Conservation (phyloP, 768 basidiomycete genomes). For the Phanerochaete sordida region DNA sequence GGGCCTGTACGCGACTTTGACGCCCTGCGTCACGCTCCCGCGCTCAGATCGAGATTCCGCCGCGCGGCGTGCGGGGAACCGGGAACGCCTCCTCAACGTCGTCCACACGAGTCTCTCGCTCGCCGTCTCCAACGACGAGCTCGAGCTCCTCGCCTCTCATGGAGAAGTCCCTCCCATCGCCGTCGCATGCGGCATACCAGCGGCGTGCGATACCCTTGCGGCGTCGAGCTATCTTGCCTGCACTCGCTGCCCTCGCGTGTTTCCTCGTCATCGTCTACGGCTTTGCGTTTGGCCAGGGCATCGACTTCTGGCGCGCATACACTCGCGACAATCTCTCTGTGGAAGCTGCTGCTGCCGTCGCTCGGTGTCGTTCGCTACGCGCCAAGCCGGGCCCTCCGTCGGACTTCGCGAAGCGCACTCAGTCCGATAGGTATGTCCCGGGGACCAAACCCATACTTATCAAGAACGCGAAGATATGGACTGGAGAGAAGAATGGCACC, state of each 20-base stretch:
- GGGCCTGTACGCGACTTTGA: background rate
- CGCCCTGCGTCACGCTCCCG: background rate
- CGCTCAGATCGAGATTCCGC: no score
- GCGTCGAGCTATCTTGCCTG: background rate
- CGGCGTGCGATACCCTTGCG: background rate
- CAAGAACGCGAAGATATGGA: conserved; percentile 77
- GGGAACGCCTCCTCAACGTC: background rate
- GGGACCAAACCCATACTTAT: conserved; percentile 56
- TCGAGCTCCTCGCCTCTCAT: background rate
- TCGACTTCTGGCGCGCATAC: conserved; percentile 11
- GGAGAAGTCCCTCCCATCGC: background rate
- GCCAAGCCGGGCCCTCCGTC: conserved; percentile 34
- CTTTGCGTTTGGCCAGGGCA: conserved; percentile 13
- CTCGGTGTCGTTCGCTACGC: conserved; percentile 33
- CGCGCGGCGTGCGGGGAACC: background rate
- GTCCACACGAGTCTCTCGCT: conserved; percentile 6
- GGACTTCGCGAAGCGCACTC: conserved; percentile 29
- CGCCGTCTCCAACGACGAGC: background rate
- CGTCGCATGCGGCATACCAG: background rate
- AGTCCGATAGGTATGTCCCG: conserved; percentile 51
- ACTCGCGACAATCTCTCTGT: conserved; percentile 18
- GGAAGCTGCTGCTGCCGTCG: conserved; percentile 27
- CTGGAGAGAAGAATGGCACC: conserved; percentile 54
- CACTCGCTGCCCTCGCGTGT: conserved; percentile 1
- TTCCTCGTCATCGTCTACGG: conserved; percentile 13